A percentile compares a stretch with the other conserved stretches of the same genome.
These are phyloP conservation scores for Coemansia sp. DNA, from an alignment of 371 early-diverging fungal genomes.

Conservation along the genomic window DNA sequence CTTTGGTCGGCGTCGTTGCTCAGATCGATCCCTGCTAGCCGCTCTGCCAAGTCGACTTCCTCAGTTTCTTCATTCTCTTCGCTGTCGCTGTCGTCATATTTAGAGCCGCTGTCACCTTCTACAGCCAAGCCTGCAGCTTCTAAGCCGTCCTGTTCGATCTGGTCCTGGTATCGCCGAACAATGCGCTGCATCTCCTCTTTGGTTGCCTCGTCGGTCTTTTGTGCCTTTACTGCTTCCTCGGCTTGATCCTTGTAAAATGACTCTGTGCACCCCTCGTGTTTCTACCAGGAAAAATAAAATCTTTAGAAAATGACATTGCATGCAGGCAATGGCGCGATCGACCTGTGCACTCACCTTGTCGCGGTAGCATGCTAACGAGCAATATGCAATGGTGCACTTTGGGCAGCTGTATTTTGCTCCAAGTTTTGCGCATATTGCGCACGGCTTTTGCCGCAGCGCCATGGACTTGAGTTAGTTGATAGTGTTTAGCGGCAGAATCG, in stretches of 20 bases:
- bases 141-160: constrained; percentile 9
- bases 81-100: background rate
- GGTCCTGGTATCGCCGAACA: constrained; percentile 28
- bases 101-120: background rate
- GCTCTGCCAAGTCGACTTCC: constrained; percentile 13
- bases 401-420: constrained; percentile 45
- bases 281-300: constrained; percentile 2
- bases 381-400: constrained; percentile 36
- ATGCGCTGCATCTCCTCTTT: constrained; percentile 37
- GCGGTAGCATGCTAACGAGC: constrained; percentile 44
- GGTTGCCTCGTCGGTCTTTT: constrained; percentile 30
- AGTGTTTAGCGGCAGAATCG: background rate
- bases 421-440: constrained; percentile 29
- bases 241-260: constrained; percentile 41
- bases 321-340: background rate
- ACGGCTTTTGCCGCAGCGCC: constrained; percentile 7
- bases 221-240: constrained; percentile 28
- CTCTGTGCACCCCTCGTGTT: constrained; percentile 34
- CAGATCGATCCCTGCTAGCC: constrained; percentile 27
- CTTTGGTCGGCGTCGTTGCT: constrained; percentile 2
- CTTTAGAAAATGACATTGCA: background rate
- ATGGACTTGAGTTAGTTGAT: background rate
- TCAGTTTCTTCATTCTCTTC: background rate
- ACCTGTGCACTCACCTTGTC: constrained; percentile 23
- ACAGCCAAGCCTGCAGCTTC: background rate